Percentiles rank a stretch among this genome's conserved stretches.
phyloP scores from a whole-genome alignment of 306 rosid genomes.

The Fragaria vesca region DNA sequence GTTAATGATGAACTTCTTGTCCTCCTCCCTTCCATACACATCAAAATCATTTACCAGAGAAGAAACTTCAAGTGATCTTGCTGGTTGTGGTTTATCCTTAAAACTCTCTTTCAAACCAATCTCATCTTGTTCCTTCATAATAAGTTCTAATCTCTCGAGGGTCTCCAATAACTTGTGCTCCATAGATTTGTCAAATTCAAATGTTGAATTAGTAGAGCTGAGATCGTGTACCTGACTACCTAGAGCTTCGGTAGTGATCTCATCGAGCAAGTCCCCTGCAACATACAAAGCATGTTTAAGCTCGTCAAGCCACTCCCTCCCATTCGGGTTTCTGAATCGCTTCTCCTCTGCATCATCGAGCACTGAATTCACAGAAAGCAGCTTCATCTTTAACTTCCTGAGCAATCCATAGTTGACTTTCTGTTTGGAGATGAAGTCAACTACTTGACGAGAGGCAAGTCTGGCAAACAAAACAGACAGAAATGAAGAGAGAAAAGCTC shows the following conservation, averaged over 20 bases:
- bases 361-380: not conserved
- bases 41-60: constrained; percentile 8
- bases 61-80: not conserved
- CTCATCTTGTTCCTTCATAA: constrained; percentile 1
- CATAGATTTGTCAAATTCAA: not conserved
- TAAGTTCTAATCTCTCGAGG: not conserved
- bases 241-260: not conserved
- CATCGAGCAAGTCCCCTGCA: constrained; percentile 11
- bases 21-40: constrained; percentile 18
- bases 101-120: not conserved
- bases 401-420: constrained; percentile 4
- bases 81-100: not conserved
- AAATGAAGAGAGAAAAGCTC: constrained; percentile 1
- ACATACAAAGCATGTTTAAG: not conserved
- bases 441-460: not conserved
- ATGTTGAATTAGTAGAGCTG: not conserved
- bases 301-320: constrained; percentile 27
- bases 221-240: not conserved
- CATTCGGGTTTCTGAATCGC: not conserved
- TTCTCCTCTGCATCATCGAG: constrained; percentile 9
- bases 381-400: constrained; percentile 1
- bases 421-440: constrained; percentile 3
- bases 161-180: constrained; percentile 2
- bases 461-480: constrained; percentile 3
- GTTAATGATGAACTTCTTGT: constrained; percentile 8